Percentiles rank a stretch among this genome's conserved stretches.
These are phyloP conservation scores for Didymella lethalis DNA, from an alignment of 2,329 filamentous ascomycete genomes.

Conservation along the genomic window DNA sequence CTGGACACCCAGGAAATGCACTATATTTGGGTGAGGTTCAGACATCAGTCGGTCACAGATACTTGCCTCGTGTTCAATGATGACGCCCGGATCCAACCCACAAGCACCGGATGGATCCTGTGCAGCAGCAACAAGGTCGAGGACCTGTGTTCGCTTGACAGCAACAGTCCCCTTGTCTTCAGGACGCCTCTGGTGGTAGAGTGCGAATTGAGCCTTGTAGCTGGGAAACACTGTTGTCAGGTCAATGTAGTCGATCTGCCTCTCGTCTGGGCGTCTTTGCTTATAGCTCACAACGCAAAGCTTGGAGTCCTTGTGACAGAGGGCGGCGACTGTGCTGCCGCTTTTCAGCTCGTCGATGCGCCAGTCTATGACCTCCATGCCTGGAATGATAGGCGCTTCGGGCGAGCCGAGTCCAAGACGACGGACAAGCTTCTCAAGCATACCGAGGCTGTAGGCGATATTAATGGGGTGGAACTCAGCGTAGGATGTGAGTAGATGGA, in stretches of 20 bases:
- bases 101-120: not conserved
- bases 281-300: not conserved
- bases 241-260: not conserved
- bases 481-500: not conserved
- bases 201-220: constrained; percentile 4
- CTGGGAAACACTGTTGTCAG: not conserved
- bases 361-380: constrained; percentile 10
- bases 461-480: not conserved
- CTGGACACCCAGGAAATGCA: constrained; percentile 4
- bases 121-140: not conserved
- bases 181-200: not conserved
- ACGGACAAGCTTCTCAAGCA: not conserved
- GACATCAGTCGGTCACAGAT: constrained; percentile 1
- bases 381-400: constrained; percentile 4
- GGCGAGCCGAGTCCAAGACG: not conserved
- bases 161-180: not conserved
- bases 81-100: not conserved
- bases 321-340: not conserved
- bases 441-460: not conserved
- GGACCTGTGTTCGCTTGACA: not conserved
- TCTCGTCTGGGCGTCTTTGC: not conserved
- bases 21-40: constrained; percentile 1
- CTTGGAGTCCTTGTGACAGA: not conserved
- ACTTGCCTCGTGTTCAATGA: constrained; percentile 3
- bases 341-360: not conserved